Evolutionary conservation across 306 rosid species (phyloP).

Genomic region (Rubus idaeus): DNA sequence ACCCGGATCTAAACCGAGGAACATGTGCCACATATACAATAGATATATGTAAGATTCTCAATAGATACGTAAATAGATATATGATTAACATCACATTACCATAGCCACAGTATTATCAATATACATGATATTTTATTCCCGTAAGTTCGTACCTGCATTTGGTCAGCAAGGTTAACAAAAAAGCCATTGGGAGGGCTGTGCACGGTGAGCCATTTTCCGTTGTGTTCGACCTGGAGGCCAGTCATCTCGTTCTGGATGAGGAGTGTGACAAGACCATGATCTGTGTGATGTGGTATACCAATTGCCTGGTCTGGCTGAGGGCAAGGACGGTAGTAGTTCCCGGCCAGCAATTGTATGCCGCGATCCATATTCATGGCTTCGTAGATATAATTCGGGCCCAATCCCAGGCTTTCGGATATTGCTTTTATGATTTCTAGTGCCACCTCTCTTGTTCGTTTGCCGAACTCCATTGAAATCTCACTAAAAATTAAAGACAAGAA

Average conservation of each 20-base stretch:
- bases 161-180: slow-evolving; percentile 25
- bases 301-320: slow-evolving; percentile 33
- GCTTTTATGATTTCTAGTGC: slow-evolving; percentile 21
- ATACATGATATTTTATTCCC: no score
- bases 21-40: no score
- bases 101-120: no score
- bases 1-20: no score
- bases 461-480: slow-evolving; percentile 40
- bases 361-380: slow-evolving; percentile 7
- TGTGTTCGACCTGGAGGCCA: slow-evolving; percentile 28
- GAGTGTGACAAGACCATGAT: slow-evolving; percentile 22
- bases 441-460: slow-evolving; percentile 36
- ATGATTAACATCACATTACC: no score
- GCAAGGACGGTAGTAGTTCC: slow-evolving; percentile 27
- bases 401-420: slow-evolving; percentile 9
- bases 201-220: slow-evolving; percentile 28
- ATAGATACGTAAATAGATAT: no score
- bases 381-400: neutral
- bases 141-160: slow-evolving; percentile 20
- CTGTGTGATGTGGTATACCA: slow-evolving; percentile 27
- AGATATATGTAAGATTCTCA: no score
- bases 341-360: slow-evolving; percentile 15
- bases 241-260: slow-evolving; percentile 23
- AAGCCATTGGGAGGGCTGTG: slow-evolving; percentile 22
- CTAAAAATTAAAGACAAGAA: no score